Percentiles rank a stretch among this genome's conserved stretches.
phyloP scores from a whole-genome alignment of 345 rosid genomes.

The Iberis pinnata region DNA sequence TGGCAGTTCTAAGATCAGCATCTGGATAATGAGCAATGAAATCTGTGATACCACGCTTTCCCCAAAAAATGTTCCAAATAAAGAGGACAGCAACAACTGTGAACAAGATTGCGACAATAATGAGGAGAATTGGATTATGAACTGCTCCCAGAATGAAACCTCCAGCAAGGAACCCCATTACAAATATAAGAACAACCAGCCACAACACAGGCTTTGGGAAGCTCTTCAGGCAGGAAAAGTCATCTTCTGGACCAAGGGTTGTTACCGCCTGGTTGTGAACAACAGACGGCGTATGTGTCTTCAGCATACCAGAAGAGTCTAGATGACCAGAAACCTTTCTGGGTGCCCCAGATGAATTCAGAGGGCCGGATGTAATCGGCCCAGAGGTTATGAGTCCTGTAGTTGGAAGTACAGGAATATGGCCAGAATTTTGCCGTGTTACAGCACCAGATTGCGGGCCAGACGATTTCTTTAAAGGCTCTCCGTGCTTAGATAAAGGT shows the following conservation, averaged over 20 bases:
- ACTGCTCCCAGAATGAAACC: slow-evolving; percentile 98
- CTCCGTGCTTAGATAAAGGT: slow-evolving; percentile 90
- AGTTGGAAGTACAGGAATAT: slow-evolving; percentile 79
- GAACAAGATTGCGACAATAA: slow-evolving; percentile 80
- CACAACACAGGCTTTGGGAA: slow-evolving; percentile 88
- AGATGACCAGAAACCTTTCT: slow-evolving; percentile 94
- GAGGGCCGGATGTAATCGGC: slow-evolving; percentile 87
- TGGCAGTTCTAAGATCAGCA: slow-evolving; percentile 91
- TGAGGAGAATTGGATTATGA: slow-evolving; percentile 86
- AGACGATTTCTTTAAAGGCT: slow-evolving; percentile 87
- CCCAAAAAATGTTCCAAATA: slow-evolving; percentile 82
- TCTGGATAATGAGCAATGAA: slow-evolving; percentile 79
- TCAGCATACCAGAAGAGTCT: slow-evolving; percentile 76
- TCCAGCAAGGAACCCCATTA: slow-evolving; percentile 98
- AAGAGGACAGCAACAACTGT: slow-evolving; percentile 69
- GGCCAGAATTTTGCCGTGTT: slow-evolving; percentile 90
- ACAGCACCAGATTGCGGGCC: slow-evolving; percentile 97
- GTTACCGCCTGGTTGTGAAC: slow-evolving; percentile 86
- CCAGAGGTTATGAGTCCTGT: slow-evolving; percentile 98
- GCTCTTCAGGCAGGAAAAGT: slow-evolving; percentile 68
- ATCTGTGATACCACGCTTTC: slow-evolving; percentile 62
- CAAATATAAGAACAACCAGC: slow-evolving; percentile 74
- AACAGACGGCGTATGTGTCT: slow-evolving; percentile 51
- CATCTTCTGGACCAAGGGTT: slow-evolving; percentile 70
- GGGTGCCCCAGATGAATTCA: slow-evolving; percentile 85